A percentile compares a stretch with the other conserved stretches of the same genome.
Conservation (phyloP, 192 early-diverging fungal genomes). For the Podochytrium sp. region DNA sequence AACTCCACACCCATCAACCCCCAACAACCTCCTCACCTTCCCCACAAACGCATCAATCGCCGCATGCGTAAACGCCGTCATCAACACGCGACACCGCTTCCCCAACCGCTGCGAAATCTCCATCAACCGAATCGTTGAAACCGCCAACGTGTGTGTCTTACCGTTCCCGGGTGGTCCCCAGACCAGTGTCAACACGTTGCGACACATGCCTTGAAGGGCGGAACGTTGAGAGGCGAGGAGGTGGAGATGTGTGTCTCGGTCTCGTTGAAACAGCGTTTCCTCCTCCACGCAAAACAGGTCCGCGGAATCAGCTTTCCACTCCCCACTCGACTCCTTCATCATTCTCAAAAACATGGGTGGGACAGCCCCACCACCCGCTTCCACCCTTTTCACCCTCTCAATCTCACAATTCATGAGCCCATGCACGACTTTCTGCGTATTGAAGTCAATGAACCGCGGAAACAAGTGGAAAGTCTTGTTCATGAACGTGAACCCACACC, state of each 20-base stretch:
- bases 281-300: constrained; percentile 12
- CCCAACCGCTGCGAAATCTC: constrained; percentile 27
- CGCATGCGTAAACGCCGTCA: constrained; percentile 41
- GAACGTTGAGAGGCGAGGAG: constrained; percentile 32
- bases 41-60: constrained; percentile 35
- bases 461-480: constrained; percentile 20
- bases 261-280: constrained; percentile 12
- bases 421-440: constrained; percentile 38
- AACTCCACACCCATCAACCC: not conserved
- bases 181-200: constrained; percentile 21
- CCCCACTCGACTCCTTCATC: constrained; percentile 2
- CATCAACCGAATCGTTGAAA: constrained; percentile 40
- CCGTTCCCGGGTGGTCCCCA: constrained; percentile 53
- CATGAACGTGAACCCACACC: constrained; percentile 30
- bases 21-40: constrained; percentile 30
- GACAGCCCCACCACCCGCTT: not conserved
- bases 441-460: constrained; percentile 39
- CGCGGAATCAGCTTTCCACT: not conserved
- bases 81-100: constrained; percentile 26
- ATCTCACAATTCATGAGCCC: constrained; percentile 33
- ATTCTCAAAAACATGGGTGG: constrained; percentile 39
- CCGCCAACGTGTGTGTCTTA: constrained; percentile 47
- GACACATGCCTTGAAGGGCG: constrained; percentile 33
- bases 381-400: not conserved
- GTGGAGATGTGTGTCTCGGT: constrained; percentile 10